phyloP scores from a whole-genome alignment of 2,329 filamentous ascomycete species.

The Aspergillus transmontanensis region DNA sequence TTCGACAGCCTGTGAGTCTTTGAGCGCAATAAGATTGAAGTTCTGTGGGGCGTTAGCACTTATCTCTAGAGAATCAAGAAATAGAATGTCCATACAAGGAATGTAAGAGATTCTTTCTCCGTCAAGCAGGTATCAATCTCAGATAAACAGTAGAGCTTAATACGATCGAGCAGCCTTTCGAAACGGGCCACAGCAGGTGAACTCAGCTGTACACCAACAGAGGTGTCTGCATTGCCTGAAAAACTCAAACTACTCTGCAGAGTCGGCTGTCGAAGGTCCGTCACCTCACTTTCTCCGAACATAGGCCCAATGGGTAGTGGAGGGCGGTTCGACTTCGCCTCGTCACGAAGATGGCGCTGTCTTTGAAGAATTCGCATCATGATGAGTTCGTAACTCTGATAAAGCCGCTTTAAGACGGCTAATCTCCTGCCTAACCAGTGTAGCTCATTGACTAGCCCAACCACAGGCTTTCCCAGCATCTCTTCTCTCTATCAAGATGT shows the following conservation, averaged over 20 bases:
- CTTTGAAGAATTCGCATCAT: conserved; percentile 63
- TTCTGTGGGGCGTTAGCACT: conserved; percentile 54
- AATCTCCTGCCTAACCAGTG: conserved; percentile 64
- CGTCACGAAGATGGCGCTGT: conserved; percentile 44
- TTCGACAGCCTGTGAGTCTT: conserved; percentile 72
- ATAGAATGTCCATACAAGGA: conserved; percentile 55
- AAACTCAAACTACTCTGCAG: conserved; percentile 27
- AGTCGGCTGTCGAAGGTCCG: conserved; percentile 44
- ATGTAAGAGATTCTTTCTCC: conserved; percentile 71
- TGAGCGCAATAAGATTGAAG: conserved; percentile 76
- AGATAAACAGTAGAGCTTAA: conserved; percentile 62
- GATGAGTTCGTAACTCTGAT: conserved; percentile 63
- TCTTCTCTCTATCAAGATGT: conserved; percentile 45
- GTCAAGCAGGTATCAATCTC: conserved; percentile 67
- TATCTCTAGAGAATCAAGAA: neutral
- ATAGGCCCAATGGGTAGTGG: conserved; percentile 24
- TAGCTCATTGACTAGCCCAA: conserved; percentile 52
- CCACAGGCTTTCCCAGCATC: conserved; percentile 57
- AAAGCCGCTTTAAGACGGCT: conserved; percentile 63
- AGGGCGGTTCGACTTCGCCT: conserved; percentile 29
- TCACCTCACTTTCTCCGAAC: conserved; percentile 30
- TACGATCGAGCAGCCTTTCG: conserved; percentile 61
- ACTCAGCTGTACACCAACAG: conserved; percentile 46
- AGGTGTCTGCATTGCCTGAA: conserved; percentile 21
- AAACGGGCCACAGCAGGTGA: conserved; percentile 60